Conservation (phyloP, 1,284 basidiomycete genomes). For the Heterobasidion parviporum region DNA sequence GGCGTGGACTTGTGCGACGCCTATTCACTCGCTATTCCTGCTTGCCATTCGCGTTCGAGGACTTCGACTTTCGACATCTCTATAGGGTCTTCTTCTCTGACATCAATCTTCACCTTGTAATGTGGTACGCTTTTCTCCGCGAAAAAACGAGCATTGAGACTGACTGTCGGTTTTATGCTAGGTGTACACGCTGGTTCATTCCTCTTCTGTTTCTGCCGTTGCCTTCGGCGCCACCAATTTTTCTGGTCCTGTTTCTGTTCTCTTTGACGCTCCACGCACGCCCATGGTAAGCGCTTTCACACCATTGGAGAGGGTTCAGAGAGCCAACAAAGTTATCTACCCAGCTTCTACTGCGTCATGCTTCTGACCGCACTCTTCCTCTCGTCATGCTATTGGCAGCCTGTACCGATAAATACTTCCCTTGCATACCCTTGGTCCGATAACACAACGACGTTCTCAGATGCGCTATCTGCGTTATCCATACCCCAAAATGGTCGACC, state of each 20-base stretch:
- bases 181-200: constrained; percentile 80
- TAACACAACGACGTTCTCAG: constrained; percentile 60
- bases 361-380: constrained; percentile 70
- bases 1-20: background rate
- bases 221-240: constrained; percentile 71
- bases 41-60: too few relatives aligned
- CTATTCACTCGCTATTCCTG: too few relatives aligned
- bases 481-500: constrained; percentile 15
- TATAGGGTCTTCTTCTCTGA: too few relatives aligned
- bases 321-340: background rate
- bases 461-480: constrained; percentile 38
- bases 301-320: background rate
- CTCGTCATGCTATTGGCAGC: constrained; percentile 81
- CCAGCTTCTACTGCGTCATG: constrained; percentile 76
- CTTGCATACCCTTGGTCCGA: constrained; percentile 56
- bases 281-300: constrained; percentile 54
- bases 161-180: constrained; percentile 16
- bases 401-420: constrained; percentile 53
- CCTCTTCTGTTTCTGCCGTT: constrained; percentile 67
- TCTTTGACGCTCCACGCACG: constrained; percentile 69
- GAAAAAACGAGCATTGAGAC: background rate
- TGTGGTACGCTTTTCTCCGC: background rate
- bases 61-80: too few relatives aligned
- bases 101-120: too few relatives aligned
- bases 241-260: constrained; percentile 64